These are phyloP conservation scores for Asterella californica DNA, from an alignment of 225 moss, liverwort and hornwort genomes.

Conservation along the genomic window DNA sequence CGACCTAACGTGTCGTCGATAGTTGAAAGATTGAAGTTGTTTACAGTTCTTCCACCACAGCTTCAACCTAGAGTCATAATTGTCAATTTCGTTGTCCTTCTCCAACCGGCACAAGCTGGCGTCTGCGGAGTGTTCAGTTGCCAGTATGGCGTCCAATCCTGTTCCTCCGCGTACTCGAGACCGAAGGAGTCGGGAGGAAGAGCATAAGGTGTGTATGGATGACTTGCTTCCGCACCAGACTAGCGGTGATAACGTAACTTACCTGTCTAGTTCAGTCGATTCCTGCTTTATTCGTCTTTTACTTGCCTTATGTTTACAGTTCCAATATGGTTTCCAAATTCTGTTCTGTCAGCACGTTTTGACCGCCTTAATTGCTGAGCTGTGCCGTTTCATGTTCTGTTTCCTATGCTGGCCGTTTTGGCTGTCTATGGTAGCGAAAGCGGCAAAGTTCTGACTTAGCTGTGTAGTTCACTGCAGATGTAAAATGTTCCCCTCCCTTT, in stretches of 20 bases:
- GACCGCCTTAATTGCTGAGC: background rate
- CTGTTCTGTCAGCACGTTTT: background rate
- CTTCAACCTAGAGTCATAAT: background rate
- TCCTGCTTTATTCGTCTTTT: background rate
- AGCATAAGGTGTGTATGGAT: slow-evolving; percentile 16
- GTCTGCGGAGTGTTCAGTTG: slow-evolving; percentile 18
- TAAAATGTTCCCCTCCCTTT: background rate
- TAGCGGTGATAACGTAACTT: background rate
- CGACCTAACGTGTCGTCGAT: background rate
- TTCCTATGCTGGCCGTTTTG: background rate
- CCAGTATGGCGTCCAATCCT: slow-evolving; percentile 27
- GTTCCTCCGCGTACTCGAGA: slow-evolving; percentile 12
- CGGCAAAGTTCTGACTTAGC: background rate
- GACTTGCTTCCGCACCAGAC: background rate
- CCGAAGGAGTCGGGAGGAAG: slow-evolving; percentile 34
- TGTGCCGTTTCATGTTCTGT: background rate
- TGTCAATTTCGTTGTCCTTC: background rate
- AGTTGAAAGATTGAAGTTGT: background rate
- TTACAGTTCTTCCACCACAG: background rate
- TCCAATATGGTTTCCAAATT: too few relatives aligned
- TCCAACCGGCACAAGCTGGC: slow-evolving; percentile 2
- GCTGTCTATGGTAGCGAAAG: background rate
- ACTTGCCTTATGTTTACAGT: background rate
- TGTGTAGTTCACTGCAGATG: background rate
- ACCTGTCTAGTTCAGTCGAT: background rate